phyloP scores from a whole-genome alignment of 148 eudicot species.

The Rhododendron kiyosumense region DNA sequence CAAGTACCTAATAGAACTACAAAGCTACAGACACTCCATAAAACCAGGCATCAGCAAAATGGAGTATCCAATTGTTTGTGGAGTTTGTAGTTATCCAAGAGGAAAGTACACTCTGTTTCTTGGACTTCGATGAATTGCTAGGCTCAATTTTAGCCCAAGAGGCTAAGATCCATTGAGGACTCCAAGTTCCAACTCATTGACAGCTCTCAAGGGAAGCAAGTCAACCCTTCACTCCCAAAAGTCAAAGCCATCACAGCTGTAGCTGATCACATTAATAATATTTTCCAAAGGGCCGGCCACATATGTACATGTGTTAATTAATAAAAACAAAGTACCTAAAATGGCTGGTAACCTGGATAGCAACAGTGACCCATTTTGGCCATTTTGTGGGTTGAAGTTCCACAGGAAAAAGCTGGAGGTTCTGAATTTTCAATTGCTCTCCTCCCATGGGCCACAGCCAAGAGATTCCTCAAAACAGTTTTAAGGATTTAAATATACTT shows the following conservation, averaged over 20 bases:
- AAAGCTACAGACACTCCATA: neutral
- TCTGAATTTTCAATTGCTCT: neutral
- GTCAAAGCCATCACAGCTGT: slow-evolving; percentile 7
- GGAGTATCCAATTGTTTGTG: neutral
- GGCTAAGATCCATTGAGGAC: neutral
- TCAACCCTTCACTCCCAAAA: neutral
- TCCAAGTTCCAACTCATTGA: slow-evolving; percentile 11
- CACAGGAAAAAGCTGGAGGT: neutral
- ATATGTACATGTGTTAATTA: neutral
- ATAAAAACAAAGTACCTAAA: neutral
- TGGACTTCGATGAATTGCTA: neutral
- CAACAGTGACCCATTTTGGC: neutral
- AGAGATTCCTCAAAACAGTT: neutral
- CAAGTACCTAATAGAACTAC: neutral
- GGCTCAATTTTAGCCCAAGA: neutral
- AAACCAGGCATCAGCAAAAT: neutral
- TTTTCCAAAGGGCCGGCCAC: neutral
- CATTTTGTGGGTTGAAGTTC: neutral
- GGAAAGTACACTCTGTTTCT: neutral
- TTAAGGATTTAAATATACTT: no score
- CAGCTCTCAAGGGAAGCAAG: neutral
- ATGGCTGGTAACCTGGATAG: neutral
- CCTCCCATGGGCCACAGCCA: neutral
- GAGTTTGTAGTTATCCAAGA: neutral
- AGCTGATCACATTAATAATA: neutral